Conservation (phyloP, 345 rosid species). For the Bretschneidera sinensis region DNA sequence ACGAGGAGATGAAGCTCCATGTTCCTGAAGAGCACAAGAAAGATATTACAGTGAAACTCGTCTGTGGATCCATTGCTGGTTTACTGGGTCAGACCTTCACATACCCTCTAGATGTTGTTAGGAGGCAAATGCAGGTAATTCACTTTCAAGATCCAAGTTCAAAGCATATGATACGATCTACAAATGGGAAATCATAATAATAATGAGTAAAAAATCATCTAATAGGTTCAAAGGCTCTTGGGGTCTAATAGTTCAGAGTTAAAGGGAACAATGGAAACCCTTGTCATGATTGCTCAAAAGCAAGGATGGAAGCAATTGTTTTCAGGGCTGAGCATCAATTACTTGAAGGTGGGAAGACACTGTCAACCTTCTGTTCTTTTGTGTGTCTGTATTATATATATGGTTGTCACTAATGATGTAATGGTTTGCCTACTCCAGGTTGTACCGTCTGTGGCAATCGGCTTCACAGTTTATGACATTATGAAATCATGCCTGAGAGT, state of each 20-base stretch:
- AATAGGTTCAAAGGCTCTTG: conserved; percentile 65
- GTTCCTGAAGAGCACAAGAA: conserved; percentile 73
- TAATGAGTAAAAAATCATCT: conserved; percentile 8
- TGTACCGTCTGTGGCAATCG: conserved; percentile 91
- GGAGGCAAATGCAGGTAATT: conserved; percentile 95
- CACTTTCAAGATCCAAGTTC: conserved; percentile 1
- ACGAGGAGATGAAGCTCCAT: conserved; percentile 88
- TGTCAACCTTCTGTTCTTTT: conserved; percentile 5
- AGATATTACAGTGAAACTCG: conserved; percentile 65
- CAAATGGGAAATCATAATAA: neutral
- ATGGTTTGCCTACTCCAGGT: conserved; percentile 36
- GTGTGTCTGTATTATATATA: too few relatives aligned
- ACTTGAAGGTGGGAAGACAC: conserved; percentile 54
- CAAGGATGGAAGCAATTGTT: conserved; percentile 99
- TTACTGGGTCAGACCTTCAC: conserved; percentile 92
- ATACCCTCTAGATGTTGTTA: conserved; percentile 92
- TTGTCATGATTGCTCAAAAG: conserved; percentile 47
- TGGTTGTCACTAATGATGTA: neutral
- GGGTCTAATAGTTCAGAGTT: conserved; percentile 43
- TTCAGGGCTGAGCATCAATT: conserved; percentile 91
- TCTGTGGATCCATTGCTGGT: conserved; percentile 86
- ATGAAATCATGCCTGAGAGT: conserved; percentile 77
- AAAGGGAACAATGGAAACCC: conserved; percentile 68
- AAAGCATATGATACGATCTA: neutral
- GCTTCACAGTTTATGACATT: conserved; percentile 86